These are phyloP conservation scores for Geotrichum citri-aurantii DNA, from an alignment of 1,139 yeast species.

Conservation along the genomic window DNA sequence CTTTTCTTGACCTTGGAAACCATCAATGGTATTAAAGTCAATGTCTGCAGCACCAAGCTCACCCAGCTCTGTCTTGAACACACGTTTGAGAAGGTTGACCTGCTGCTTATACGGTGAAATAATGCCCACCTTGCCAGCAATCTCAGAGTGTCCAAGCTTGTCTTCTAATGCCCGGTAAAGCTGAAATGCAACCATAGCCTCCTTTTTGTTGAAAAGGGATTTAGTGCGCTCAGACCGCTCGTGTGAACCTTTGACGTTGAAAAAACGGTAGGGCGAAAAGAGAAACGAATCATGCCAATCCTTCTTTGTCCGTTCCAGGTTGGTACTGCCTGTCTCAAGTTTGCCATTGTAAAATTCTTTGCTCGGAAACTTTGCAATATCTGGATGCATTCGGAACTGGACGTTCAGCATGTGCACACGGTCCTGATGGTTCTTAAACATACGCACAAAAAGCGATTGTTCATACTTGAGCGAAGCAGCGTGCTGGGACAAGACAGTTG, in stretches of 20 bases:
- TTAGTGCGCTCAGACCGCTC: slow-evolving; percentile 36
- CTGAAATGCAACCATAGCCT: slow-evolving; percentile 35
- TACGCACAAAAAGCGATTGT: slow-evolving; percentile 88
- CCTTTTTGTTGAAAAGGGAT: slow-evolving; percentile 17
- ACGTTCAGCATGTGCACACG: slow-evolving; percentile 74
- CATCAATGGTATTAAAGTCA: slow-evolving; percentile 94
- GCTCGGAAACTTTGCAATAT: slow-evolving; percentile 82
- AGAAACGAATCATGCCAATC: slow-evolving; percentile 61
- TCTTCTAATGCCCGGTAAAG: slow-evolving; percentile 41
- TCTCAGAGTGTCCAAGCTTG: slow-evolving; percentile 30
- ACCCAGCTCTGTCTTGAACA: slow-evolving; percentile 60
- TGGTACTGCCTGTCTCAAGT: slow-evolving; percentile 64
- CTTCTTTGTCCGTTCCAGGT: slow-evolving; percentile 43
- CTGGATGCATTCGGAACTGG: slow-evolving; percentile 99
- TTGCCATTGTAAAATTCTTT: slow-evolving; percentile 68
- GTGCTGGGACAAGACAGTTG: slow-evolving; percentile 90
- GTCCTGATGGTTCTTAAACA: slow-evolving; percentile 64
- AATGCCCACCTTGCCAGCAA: slow-evolving; percentile 74
- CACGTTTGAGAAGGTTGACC: slow-evolving; percentile 50
- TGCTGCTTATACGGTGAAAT: slow-evolving; percentile 96
- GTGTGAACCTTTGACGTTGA: slow-evolving; percentile 63
- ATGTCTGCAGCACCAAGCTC: slow-evolving; percentile 55
- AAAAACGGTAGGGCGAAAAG: slow-evolving; percentile 74
- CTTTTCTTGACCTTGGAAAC: slow-evolving; percentile 97
- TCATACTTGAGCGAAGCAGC: slow-evolving; percentile 80